Evolutionary conservation across 176 grass and related monocot species (phyloP).

Genomic region (Zoysia japonica): DNA sequence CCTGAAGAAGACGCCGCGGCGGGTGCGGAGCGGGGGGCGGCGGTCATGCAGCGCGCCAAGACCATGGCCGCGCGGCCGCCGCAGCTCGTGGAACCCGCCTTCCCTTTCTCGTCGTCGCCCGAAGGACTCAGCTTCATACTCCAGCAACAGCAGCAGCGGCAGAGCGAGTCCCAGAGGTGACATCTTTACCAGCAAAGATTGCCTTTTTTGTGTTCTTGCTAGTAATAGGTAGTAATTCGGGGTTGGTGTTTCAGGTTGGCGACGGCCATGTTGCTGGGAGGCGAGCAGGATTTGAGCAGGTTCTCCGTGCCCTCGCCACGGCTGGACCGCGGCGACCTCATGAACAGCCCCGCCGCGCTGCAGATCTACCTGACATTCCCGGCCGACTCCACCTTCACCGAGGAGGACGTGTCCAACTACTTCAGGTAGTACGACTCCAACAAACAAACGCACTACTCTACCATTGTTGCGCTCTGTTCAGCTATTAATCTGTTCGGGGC

Average conservation of each 20-base stretch:
- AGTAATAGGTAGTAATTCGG: background rate
- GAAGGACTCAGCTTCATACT: conserved; percentile 51
- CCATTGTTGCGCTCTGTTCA: background rate
- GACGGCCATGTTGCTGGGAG: conserved; percentile 48
- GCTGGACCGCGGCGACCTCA: conserved; percentile 57
- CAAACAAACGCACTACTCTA: too few species aligned
- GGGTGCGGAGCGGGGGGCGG: conserved; percentile 50
- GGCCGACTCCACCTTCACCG: conserved; percentile 77
- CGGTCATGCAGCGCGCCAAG: conserved; percentile 49
- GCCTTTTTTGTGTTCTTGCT: background rate
- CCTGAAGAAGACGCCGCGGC: conserved; percentile 35
- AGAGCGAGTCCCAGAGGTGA: conserved; percentile 66
- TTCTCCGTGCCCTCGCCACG: conserved; percentile 57
- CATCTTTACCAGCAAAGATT: conserved; percentile 8
- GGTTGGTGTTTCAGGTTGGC: conserved; percentile 27
- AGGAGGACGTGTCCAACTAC: conserved; percentile 85
- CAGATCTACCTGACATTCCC: conserved; percentile 96
- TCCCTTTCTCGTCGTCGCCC: conserved; percentile 60
- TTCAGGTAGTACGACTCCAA: conserved; percentile 55
- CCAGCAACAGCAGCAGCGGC: conserved; percentile 50
- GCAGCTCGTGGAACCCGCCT: conserved; percentile 60
- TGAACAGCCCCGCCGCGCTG: conserved; percentile 49
- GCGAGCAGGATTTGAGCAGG: conserved; percentile 51
- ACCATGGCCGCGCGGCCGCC: conserved; percentile 35
- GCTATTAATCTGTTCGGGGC: background rate